Conservation (phyloP, 768 basidiomycete genomes). For the Lenzites betulinus region DNA sequence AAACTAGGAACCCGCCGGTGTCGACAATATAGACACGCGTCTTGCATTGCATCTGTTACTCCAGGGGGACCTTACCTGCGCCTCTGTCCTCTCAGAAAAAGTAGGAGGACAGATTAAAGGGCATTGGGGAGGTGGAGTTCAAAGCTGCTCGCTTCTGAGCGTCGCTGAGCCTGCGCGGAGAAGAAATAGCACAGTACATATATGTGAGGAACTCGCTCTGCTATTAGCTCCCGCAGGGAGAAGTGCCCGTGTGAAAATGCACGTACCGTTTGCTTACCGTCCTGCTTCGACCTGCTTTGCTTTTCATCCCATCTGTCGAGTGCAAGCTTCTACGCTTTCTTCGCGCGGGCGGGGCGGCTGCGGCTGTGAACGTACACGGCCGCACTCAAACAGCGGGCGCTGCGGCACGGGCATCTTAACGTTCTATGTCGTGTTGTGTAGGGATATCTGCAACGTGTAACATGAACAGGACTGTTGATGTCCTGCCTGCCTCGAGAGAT, state of each 20-base stretch:
- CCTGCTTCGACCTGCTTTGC: not conserved
- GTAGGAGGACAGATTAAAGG: not conserved
- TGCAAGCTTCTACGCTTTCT: not conserved
- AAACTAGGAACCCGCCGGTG: no score
- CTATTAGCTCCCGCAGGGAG: not conserved
- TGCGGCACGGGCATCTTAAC: no score
- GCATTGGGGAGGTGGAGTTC: not conserved
- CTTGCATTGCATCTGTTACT: no score
- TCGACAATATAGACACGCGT: no score
- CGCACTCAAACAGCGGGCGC: no score
- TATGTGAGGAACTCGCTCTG: not conserved
- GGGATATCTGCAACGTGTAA: no score
- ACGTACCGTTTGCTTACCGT: slow-evolving; percentile 12
- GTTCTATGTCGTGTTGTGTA: no score
- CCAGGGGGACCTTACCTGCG: no score
- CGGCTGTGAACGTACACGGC: not conserved
- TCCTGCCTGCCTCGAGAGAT: not conserved
- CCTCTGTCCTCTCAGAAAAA: no score
- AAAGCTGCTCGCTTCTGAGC: not conserved
- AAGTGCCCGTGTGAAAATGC: slow-evolving; percentile 5
- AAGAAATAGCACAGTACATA: no score
- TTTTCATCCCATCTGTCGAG: not conserved
- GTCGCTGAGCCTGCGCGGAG: not conserved
- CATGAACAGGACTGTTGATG: not conserved
- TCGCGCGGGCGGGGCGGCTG: not conserved